Conservation (phyloP, 352 stramenopile species). For the Phytophthora fragariaefolia region DNA sequence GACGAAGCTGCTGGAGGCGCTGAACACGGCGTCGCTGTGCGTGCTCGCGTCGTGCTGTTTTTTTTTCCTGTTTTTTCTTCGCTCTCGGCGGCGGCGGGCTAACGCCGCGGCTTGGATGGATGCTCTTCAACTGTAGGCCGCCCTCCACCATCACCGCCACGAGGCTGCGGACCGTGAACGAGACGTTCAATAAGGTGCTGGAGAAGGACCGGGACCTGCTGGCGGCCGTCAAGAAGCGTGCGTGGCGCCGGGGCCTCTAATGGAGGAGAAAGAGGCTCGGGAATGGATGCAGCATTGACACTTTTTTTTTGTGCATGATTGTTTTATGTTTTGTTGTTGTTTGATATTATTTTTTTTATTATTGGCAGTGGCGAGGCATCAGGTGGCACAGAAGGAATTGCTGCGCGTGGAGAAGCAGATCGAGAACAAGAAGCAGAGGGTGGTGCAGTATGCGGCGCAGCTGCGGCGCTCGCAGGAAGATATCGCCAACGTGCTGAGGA, state of each 20-base stretch:
- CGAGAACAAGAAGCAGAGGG: conserved; percentile 69
- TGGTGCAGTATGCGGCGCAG: conserved; percentile 73
- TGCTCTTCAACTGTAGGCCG: conserved; percentile 41
- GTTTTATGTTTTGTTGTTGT: no score
- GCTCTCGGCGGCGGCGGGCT: no score
- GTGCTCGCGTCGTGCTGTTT: conserved; percentile 7
- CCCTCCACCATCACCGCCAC: conserved; percentile 79
- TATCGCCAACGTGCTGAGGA: conserved; percentile 71
- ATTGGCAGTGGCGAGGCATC: conserved; percentile 73
- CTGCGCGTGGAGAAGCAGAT: conserved; percentile 63
- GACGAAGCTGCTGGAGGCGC: conserved; percentile 84
- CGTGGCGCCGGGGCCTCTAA: conserved; percentile 5
- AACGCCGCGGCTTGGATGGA: no score
- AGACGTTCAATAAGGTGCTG: conserved; percentile 77
- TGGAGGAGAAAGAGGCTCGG: neutral
- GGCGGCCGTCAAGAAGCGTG: conserved; percentile 77
- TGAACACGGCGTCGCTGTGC: conserved; percentile 69
- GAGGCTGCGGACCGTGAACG: conserved; percentile 76
- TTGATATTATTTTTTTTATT: no score
- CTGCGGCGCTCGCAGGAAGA: conserved; percentile 72
- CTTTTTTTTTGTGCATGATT: no score
- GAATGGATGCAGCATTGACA: neutral
- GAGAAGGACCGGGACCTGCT: conserved; percentile 82
- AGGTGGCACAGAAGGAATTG: conserved; percentile 77
- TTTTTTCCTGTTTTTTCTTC: no score